Base-by-base conservation (phyloP, 805 yeast species). In the Suhomyces pyralidae region DNA sequence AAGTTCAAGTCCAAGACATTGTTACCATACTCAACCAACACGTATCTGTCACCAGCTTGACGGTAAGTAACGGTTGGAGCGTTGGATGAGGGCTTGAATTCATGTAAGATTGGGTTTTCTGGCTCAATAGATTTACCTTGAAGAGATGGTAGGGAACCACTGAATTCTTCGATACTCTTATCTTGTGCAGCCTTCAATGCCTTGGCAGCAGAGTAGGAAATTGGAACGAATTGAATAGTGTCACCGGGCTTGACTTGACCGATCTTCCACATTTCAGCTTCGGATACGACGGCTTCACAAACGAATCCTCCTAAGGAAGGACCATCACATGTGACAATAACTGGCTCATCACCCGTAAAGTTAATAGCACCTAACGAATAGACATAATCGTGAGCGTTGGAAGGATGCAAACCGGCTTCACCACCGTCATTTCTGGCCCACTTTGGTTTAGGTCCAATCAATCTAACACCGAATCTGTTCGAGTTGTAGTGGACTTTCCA, bases 371-470 rank as follows among this genome's bases (percentile, higher is more conserved):
- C 98, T 50, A 91, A 74, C 0, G 98, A 90, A 69, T 93, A 93
- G 50, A 93, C 98, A 65, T 93, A 94, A 74, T 93, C 99, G 67
- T 93, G 98, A 43, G 97, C 92, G 71, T 93, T 93, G n/a, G 97
- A 91, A 48, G 99, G 99, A 75, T 93, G 99, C 65, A 93, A 78
- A 52, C 99, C 99, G 53, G 94, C 99, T 63, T 91, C 97, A 55
- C 98, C 99, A 73, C 98, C 99, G 67, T 91, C 97, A 8, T 80
- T 68, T 74, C 99, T 83, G 10, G 97, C 97, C 99, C 98, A 94
- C 65, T 82, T 80, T 10, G 98, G 99, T 70, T 91, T 93, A 53
- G 98, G 98, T 45, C 97, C 97, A 58, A 88, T 84, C 60, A 93
- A 78, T 66, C 98, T 83, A 34, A 93, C 96, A 67, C 99, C 99